Percentiles rank a stretch among this genome's conserved stretches.
These are phyloP conservation scores for Fusarium chaquense DNA, from an alignment of 2,329 filamentous ascomycete species.

Conservation along the genomic window DNA sequence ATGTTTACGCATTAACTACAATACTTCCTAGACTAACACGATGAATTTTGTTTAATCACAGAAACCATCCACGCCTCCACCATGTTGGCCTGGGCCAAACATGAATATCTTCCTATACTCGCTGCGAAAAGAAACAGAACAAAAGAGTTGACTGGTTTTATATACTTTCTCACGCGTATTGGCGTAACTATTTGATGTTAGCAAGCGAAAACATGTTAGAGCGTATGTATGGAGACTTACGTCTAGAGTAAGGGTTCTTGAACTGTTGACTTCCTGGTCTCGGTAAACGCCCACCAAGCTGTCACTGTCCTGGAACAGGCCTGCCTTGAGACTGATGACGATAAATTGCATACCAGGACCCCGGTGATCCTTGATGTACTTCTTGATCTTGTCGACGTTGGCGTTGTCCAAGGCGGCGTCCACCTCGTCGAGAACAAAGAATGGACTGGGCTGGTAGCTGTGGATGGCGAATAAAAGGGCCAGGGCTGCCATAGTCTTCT, in stretches of 20 bases:
- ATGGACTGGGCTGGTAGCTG: slow-evolving; percentile 93
- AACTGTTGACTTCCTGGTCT: slow-evolving; percentile 93
- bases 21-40: slow-evolving; percentile 3
- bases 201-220: slow-evolving; percentile 2
- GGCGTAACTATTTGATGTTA: slow-evolving; percentile 48
- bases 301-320: slow-evolving; percentile 95
- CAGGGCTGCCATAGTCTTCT: slow-evolving; percentile 98
- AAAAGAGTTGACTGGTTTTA: not conserved
- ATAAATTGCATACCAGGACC: slow-evolving; percentile 99
- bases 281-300: slow-evolving; percentile 95
- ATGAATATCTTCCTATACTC: slow-evolving; percentile 15
- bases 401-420: slow-evolving; percentile 98
- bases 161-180: slow-evolving; percentile 49
- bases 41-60: slow-evolving; percentile 21
- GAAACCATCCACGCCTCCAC: slow-evolving; percentile 10
- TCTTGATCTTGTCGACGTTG: slow-evolving; percentile 95
- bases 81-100: slow-evolving; percentile 11
- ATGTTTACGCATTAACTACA: not conserved
- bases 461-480: slow-evolving; percentile 98
- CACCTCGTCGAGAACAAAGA: slow-evolving; percentile 98
- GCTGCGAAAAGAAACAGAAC: slow-evolving; percentile 9
- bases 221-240: slow-evolving; percentile 68
- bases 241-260: slow-evolving; percentile 91
- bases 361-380: slow-evolving; percentile 94
- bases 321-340: slow-evolving; percentile 95